Evolutionary conservation across 1,139 yeast species (phyloP).

Genomic region (Insectozyma bohioensis): DNA sequence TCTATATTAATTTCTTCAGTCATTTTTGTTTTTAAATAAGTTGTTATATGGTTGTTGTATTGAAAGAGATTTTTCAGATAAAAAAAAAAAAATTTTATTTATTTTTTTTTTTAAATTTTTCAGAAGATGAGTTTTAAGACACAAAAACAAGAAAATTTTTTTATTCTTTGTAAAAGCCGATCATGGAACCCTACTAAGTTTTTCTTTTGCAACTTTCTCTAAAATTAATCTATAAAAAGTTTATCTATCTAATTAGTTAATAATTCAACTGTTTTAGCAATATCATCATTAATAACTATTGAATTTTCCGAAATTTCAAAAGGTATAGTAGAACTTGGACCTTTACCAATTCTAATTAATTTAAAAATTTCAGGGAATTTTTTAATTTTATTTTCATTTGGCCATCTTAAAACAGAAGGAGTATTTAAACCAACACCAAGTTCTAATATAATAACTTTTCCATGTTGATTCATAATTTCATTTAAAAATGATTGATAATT

Average conservation of each 20-base stretch:
- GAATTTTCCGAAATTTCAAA: slow-evolving; percentile 3
- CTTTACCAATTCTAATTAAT: slow-evolving; percentile 9
- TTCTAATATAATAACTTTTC: slow-evolving; percentile 9
- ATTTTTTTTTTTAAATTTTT: background rate
- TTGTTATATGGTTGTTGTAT: background rate
- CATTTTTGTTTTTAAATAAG: slow-evolving; percentile 12
- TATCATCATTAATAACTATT: slow-evolving; percentile 8
- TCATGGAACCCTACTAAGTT: background rate
- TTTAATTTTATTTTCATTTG: slow-evolving; percentile 8
- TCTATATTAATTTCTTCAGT: slow-evolving; percentile 42
- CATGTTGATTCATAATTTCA: background rate
- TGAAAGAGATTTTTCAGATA: background rate
- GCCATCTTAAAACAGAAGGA: slow-evolving; percentile 10
- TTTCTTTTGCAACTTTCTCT: slow-evolving; percentile 3
- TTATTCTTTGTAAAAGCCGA: slow-evolving; percentile 1
- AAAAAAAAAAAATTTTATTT: slow-evolving; percentile 1
- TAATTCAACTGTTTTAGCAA: slow-evolving; percentile 5
- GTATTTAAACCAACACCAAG: slow-evolving; percentile 12
- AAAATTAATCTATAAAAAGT: background rate
- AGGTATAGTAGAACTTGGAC: slow-evolving; percentile 8
- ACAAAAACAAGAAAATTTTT: slow-evolving; percentile 3
- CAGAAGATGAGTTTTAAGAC: slow-evolving; percentile 2
- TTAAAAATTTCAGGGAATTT: slow-evolving; percentile 6
- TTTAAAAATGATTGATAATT: slow-evolving; percentile 3
- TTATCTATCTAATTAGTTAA: background rate